Percentiles rank a stretch among this genome's conserved stretches.
These are phyloP conservation scores for Serendipita sp. DNA, from an alignment of 768 basidiomycete species.

Conservation along the genomic window DNA sequence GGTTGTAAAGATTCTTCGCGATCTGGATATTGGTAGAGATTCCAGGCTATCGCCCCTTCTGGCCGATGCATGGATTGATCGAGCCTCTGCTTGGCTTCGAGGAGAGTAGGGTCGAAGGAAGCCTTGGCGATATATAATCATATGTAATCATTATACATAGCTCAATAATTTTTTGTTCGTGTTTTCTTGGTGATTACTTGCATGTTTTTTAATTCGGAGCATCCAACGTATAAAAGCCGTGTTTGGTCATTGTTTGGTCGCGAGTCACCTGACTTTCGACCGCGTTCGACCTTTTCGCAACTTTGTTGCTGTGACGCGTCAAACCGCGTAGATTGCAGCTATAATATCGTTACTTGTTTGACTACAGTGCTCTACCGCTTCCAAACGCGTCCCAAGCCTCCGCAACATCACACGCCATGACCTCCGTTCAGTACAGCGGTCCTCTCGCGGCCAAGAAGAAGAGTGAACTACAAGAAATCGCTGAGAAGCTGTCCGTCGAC, in stretches of 20 bases:
- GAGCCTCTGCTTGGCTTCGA: neutral
- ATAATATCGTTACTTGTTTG: neutral
- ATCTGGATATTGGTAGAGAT: neutral
- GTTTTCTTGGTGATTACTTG: neutral
- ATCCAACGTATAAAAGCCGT: too few relatives aligned
- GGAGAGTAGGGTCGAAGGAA: neutral
- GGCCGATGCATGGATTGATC: neutral
- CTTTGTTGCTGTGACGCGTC: neutral
- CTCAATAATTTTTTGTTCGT: neutral
- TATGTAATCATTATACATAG: too few relatives aligned
- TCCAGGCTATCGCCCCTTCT: neutral
- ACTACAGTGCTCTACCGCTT: neutral
- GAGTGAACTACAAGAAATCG: slow-evolving; percentile 47
- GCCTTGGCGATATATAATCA: too few relatives aligned
- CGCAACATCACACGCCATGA: neutral
- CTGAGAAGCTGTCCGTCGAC: slow-evolving; percentile 28
- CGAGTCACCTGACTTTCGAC: neutral
- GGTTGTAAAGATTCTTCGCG: neutral
- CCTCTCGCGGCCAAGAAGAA: slow-evolving; percentile 38
- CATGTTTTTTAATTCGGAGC: neutral
- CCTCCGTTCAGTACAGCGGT: neutral
- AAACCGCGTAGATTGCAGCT: neutral
- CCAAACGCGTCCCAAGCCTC: neutral
- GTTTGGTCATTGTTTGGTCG: neutral
- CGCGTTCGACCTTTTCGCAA: neutral